Conservation (phyloP, 441 rosid genomes). For the Gossypium lobatum region DNA sequence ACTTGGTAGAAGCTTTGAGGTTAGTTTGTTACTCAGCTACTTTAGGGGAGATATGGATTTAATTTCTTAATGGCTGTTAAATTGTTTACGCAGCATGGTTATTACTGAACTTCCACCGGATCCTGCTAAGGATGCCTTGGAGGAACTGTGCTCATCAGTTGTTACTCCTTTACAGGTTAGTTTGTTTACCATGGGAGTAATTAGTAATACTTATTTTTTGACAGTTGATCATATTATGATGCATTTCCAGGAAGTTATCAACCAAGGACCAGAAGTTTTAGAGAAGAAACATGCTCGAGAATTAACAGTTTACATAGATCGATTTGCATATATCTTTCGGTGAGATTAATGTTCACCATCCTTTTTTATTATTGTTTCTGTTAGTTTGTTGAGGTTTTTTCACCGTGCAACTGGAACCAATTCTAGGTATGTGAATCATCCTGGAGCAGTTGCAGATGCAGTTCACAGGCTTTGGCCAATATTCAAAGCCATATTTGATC, state of each 20-base stretch:
- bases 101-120: constrained; percentile 91
- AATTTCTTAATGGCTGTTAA: constrained; percentile 25
- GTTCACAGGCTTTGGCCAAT: constrained; percentile 90
- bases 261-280: constrained; percentile 69
- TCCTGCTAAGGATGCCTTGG: constrained; percentile 81
- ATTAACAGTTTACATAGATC: constrained; percentile 88
- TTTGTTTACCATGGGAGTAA: constrained; percentile 16
- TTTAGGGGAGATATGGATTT: constrained; percentile 11
- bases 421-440: constrained; percentile 87
- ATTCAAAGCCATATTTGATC: constrained; percentile 81
- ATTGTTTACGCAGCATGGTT: constrained; percentile 71
- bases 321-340: constrained; percentile 97
- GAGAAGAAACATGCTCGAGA: constrained; percentile 91
- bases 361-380: not conserved
- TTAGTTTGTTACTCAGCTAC: constrained; percentile 22
- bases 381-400: constrained; percentile 16
- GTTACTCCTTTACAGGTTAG: constrained; percentile 82
- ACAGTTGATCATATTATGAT: constrained; percentile 14
- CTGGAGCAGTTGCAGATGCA: constrained; percentile 96
- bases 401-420: constrained; percentile 23
- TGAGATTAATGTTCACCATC: constrained; percentile 24
- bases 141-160: constrained; percentile 76
- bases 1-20: constrained; percentile 96
- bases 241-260: constrained; percentile 59
- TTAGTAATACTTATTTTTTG: constrained; percentile 24